Base-by-base conservation (phyloP, 2,329 filamentous ascomycete genomes). In the Aureobasidium subglaciale region DNA sequence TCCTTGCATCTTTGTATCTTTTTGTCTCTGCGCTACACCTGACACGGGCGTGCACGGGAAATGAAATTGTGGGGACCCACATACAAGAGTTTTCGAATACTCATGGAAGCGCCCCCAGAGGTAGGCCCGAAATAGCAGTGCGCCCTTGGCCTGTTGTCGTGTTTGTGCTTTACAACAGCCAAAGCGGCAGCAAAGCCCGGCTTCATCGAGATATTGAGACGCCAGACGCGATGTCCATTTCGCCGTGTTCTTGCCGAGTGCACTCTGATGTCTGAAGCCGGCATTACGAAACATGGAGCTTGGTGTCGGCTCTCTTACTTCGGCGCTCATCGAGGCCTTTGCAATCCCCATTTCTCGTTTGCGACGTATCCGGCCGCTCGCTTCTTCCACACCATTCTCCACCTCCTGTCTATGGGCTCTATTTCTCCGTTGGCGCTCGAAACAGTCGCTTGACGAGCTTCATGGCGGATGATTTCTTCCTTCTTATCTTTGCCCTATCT, bases 11-110 rank as follows among this genome's bases (percentile, higher is more conserved):
- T 18, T 18, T 41, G 35, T 43, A 38, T 54, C 24, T 42, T 54
- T 42, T 35, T 35, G 37, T 43, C 49, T 54, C 37, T 54, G 37
- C 38, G 25, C 49, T 40, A 29, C 46, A 50, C 15, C 34, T 53
- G 48, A 53, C 50, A 54, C 37, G 37, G 46, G 32, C 37, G 38
- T 48, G 30, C 43, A n/a, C 42, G 29, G 50, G 30, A 54, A 54
- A 42, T 43, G 38, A 54, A 32, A 24, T 54, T 54, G 50, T 35
- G 50, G 50, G 50, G 50, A 54, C 50, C 50, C 50, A 54, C 50
- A 54, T 54, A 54, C 50, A 54, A 54, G 50, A 54, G 11, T 54
- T 54, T 54, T 54, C 50, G 50, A 54, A 54, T 43, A 25, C 50
- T 42, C 37, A 54, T 54, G n/a, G 50, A 54, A 54, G 50, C 37